These are phyloP conservation scores for Cryptomeria japonica DNA, from an alignment of 75 land plant species.

Conservation along the genomic window DNA sequence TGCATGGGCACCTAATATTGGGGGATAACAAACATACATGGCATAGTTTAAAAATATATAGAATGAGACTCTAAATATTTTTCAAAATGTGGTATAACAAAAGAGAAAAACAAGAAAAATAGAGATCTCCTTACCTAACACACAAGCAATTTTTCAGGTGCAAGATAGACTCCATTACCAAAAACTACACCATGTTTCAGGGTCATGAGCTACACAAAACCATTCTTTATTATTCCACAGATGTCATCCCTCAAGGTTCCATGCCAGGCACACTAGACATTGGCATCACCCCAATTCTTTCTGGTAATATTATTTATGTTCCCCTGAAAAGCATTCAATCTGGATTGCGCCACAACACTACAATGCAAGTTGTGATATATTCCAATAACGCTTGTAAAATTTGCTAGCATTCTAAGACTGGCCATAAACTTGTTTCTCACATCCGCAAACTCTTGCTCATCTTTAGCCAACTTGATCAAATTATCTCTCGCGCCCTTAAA, in stretches of 20 bases:
- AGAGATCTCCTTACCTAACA: slow-evolving; percentile 13
- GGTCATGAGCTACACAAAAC: slow-evolving; percentile 1
- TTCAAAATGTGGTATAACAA: neutral
- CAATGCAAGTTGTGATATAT: slow-evolving; percentile 11
- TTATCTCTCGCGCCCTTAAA: too few species aligned
- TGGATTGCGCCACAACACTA: neutral
- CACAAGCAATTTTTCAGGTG: slow-evolving; percentile 3
- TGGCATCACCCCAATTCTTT: neutral
- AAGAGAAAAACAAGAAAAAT: too few species aligned
- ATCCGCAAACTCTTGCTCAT: slow-evolving; percentile 12
- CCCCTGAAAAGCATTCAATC: neutral
- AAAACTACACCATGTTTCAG: slow-evolving; percentile 8
- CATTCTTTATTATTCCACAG: neutral
- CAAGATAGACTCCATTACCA: slow-evolving; percentile 16
- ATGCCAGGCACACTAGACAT: slow-evolving; percentile 17
- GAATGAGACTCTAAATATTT: too few species aligned
- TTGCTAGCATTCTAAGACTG: slow-evolving; percentile 15
- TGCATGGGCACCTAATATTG: too few species aligned
- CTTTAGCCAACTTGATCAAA: slow-evolving; percentile 13
- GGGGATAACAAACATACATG: slow-evolving; percentile 21
- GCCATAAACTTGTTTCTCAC: slow-evolving; percentile 19
- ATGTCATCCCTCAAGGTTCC: slow-evolving; percentile 12
- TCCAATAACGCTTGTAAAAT: slow-evolving; percentile 16
- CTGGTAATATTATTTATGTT: neutral
- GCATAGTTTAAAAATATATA: slow-evolving; percentile 32